Evolutionary conservation across 1,284 basidiomycete species (phyloP), one percentile per base, ranked within the genome.

Genomic region (Amylostereum chailletii): DNA sequence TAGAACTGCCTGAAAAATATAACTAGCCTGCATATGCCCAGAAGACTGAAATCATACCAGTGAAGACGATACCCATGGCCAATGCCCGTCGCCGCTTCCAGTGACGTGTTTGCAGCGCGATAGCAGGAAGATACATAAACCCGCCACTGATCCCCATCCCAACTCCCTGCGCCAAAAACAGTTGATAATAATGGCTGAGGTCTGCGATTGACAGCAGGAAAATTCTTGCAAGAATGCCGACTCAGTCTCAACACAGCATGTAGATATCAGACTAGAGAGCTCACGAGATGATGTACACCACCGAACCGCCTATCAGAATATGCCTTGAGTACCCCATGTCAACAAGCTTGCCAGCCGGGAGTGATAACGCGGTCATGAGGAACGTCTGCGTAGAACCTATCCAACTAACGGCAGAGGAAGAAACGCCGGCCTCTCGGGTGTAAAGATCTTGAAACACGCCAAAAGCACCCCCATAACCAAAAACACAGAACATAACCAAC

Each of bases 401-500:
- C 49, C 49, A 50, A 11, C 45, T 47, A 11, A 47, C 41, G 27
- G 38, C 29, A n/a, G 49, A 46, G 19, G 49, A 33, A 4, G 49
- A 34, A 10, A 34, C 31, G 7, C 30, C 30, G 11, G 33, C 49
- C 19, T 31, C n/a, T 27, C 49, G 49, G 4, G 33, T 30, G 26
- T 50, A 50, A 30, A 38, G 30, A 34, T 50, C 49, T 47, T 50
- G 49, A 30, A 30, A 50, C 10, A 50, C 49, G 19, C 45, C 49
- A 37, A 50, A 50, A 5, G 49, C 45, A 27, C 27, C 27, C 7
- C 10, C 40, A 42, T 42, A 42, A 11, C 40, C 40, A 26, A 10
- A 42, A 7, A 55, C 57, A 3, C 47, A 51, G 47, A 58, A 50
- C 5, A 53, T 26, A 5, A 50, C 49, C 8, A 61, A 43, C 51